phyloP scores from a whole-genome alignment of 140 eudicot species.

The Erigeron philadelphicus region DNA sequence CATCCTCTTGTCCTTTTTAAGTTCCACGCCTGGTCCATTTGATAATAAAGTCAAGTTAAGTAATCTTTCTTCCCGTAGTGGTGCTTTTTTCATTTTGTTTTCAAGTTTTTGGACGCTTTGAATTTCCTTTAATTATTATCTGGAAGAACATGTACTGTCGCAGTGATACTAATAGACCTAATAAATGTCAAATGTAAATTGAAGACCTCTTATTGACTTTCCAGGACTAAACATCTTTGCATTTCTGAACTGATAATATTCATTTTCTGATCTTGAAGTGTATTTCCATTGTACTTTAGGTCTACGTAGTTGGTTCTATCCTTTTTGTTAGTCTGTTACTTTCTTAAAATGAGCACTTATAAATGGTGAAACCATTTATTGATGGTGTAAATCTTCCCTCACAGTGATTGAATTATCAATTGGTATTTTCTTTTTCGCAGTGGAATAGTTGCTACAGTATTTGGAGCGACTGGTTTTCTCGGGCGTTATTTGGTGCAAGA shows the following conservation, averaged over 20 bases:
- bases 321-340: constrained; percentile 3
- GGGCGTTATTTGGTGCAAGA: constrained; percentile 96
- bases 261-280: background rate
- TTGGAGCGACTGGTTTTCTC: constrained; percentile 98
- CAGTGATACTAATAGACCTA: constrained; percentile 6
- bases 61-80: background rate
- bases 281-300: constrained; percentile 1
- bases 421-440: constrained; percentile 42
- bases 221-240: background rate
- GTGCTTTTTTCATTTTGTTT: background rate
- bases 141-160: background rate
- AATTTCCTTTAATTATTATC: background rate
- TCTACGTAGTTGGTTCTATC: background rate
- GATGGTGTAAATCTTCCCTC: background rate
- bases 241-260: constrained; percentile 8
- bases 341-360: background rate
- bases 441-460: constrained; percentile 92
- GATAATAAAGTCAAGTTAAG: constrained; percentile 5
- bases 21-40: background rate
- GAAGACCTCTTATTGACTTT: constrained; percentile 2
- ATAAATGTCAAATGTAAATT: background rate
- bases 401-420: background rate
- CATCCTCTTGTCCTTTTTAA: too few species aligned
- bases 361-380: constrained; percentile 4
- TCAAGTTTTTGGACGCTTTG: background rate